A percentile compares a stretch with the other conserved stretches of the same genome.
Evolutionary conservation across 2,329 filamentous ascomycete species (phyloP).

Genomic region (Ophiostoma sp.): DNA sequence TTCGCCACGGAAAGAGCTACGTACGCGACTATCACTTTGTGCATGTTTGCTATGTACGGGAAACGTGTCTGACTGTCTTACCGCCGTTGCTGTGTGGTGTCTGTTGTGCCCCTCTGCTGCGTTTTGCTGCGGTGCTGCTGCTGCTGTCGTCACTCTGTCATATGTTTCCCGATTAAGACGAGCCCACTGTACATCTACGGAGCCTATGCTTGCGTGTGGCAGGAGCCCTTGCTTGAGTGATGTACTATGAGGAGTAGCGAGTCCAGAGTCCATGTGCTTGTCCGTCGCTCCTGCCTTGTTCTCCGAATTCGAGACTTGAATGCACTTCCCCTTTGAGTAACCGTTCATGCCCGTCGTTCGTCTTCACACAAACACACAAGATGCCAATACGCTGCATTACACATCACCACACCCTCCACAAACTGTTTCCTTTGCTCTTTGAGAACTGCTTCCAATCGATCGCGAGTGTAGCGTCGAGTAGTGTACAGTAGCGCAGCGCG

Average conservation of each 20-base stretch:
- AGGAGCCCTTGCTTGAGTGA: neutral
- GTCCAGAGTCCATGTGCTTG: neutral
- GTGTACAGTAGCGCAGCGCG: slow-evolving; percentile 9
- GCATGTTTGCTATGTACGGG: neutral
- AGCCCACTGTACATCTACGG: neutral
- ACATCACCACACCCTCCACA: slow-evolving; percentile 2
- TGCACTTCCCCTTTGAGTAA: slow-evolving; percentile 7
- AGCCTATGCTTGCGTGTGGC: neutral
- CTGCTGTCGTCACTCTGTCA: neutral
- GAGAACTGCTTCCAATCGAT: neutral
- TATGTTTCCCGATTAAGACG: neutral
- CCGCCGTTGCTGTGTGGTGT: neutral
- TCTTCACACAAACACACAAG: neutral
- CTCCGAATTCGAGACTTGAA: neutral
- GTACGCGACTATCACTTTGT: neutral
- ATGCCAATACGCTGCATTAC: neutral
- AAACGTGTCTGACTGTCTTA: neutral
- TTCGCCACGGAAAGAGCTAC: neutral
- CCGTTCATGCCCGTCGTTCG: neutral
- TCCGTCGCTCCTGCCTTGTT: neutral
- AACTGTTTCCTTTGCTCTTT: neutral
- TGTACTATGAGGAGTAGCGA: neutral
- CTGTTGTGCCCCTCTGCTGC: neutral
- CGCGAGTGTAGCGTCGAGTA: neutral
- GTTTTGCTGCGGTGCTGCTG: neutral